Conservation (phyloP, 108 stramenopile genomes). For the Asterionellopsis glacialis region DNA sequence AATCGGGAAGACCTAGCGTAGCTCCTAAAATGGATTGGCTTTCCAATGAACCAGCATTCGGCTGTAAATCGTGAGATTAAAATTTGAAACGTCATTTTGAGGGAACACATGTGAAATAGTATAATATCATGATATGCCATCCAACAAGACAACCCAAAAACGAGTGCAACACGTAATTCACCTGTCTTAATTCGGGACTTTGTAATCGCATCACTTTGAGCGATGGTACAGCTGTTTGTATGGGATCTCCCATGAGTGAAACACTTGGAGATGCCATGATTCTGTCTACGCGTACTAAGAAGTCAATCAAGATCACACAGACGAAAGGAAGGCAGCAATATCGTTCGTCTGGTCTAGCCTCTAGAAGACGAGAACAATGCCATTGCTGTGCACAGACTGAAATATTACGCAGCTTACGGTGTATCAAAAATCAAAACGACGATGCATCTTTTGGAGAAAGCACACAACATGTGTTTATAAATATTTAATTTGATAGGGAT, state of each 20-base stretch:
- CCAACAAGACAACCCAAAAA: background rate
- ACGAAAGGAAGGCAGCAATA: too few species aligned
- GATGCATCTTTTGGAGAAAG: too few species aligned
- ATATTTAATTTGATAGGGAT: too few species aligned
- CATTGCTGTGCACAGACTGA: too few species aligned
- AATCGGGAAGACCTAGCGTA: conserved; percentile 69
- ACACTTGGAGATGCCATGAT: background rate
- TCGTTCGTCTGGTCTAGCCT: too few species aligned
- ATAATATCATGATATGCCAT: background rate
- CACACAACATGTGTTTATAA: too few species aligned
- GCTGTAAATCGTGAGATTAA: too few species aligned
- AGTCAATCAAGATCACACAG: too few species aligned
- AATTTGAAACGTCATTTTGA: too few species aligned
- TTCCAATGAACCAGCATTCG: conserved; percentile 32
- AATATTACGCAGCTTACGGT: too few species aligned
- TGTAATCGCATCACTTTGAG: conserved; percentile 86
- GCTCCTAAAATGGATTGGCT: conserved; percentile 29
- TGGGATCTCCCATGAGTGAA: background rate
- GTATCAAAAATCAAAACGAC: too few species aligned
- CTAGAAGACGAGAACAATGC: too few species aligned
- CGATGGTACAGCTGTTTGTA: conserved; percentile 54
- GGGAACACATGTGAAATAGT: background rate
- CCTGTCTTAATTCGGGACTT: conserved; percentile 59
- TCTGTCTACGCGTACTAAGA: background rate
- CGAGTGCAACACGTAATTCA: background rate